Base-by-base conservation (phyloP, 192 early-diverging fungal genomes). In the Coemansia sp. region DNA sequence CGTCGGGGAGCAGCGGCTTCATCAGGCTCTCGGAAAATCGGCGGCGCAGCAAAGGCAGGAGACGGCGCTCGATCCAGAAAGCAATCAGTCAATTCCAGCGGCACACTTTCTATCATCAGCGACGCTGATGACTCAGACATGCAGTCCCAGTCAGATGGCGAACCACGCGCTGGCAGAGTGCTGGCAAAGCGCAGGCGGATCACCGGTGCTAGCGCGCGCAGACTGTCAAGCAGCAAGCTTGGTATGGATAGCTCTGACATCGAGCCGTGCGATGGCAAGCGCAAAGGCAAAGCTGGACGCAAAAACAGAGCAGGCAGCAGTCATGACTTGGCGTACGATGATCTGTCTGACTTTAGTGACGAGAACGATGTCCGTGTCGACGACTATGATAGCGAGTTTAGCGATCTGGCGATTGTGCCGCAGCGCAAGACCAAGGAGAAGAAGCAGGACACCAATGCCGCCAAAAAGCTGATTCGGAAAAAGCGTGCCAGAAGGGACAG, bases 401-500 rank as follows among this genome's bases (percentile, higher is more conserved):
- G n/a, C 34, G 73, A 65, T n/a, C 38, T 71, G 48, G 64, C 51
- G 4, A 39, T 60, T n/a, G 63, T 52, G 17, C 56, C 61, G 14
- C 63, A 70, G 67, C 43, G 63, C 17, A 51, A 54, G 32, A 43
- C 45, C 51, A 34, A 20, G 33, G 38, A 18, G 34, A 39, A n/a
- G 41, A 51, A 17, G 60, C 22, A 37, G 12, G 52, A 38, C 22
- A 12, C 15, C 59, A 43, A 55, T 36, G 64, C 34, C 2, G 20
- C 18, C 14, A 60, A 65, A 64, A 61, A 59, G n/a, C n/a, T n/a
- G 9, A 33, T 32, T 2, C 51, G 17, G 15, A 55, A 54, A 20
- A 74, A 73, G 61, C 67, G 64, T 12, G 22, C 41, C n/a, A 56
- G 54, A 53, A 68, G 62, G 15, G 65, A 9, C 35, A 82, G 75